Percentiles rank a stretch among this genome's conserved stretches.
Evolutionary conservation across 148 eudicot genomes (phyloP).

Genomic region (Arbutus unedo): DNA sequence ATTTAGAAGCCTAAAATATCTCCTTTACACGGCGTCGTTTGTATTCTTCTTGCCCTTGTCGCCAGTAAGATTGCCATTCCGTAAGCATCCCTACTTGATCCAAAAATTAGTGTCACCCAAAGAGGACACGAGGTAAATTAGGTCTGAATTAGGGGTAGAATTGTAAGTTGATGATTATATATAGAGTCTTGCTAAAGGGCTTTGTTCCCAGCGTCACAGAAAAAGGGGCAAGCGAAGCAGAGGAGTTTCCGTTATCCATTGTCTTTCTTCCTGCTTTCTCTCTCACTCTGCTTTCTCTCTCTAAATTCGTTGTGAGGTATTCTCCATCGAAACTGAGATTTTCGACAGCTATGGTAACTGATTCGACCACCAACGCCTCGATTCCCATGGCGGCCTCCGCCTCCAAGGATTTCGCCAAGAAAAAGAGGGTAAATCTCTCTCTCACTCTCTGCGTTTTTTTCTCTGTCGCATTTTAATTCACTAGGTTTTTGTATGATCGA

Average conservation of each 20-base stretch:
- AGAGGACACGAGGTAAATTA: background rate
- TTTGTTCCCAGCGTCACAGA: background rate
- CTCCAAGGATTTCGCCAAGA: conserved; percentile 73
- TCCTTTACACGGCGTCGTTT: background rate
- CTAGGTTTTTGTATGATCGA: background rate
- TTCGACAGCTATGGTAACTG: conserved; percentile 49
- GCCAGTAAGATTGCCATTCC: background rate
- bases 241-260: conserved; percentile 65
- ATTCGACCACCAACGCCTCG: conserved; percentile 69
- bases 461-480: background rate
- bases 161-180: background rate
- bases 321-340: conserved; percentile 32
- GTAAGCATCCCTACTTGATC: background rate
- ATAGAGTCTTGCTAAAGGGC: background rate
- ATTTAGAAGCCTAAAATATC: background rate
- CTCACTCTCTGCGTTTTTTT: background rate
- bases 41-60: background rate
- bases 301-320: conserved; percentile 1
- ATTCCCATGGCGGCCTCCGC: conserved; percentile 46
- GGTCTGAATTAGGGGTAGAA: background rate
- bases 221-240: conserved; percentile 35
- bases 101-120: background rate
- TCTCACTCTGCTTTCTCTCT: background rate
- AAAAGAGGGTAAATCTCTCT: conserved; percentile 57
- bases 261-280: conserved; percentile 15